These are phyloP conservation scores for Xenoacremonium recifei DNA, from an alignment of 2,329 filamentous ascomycete species.

Conservation along the genomic window DNA sequence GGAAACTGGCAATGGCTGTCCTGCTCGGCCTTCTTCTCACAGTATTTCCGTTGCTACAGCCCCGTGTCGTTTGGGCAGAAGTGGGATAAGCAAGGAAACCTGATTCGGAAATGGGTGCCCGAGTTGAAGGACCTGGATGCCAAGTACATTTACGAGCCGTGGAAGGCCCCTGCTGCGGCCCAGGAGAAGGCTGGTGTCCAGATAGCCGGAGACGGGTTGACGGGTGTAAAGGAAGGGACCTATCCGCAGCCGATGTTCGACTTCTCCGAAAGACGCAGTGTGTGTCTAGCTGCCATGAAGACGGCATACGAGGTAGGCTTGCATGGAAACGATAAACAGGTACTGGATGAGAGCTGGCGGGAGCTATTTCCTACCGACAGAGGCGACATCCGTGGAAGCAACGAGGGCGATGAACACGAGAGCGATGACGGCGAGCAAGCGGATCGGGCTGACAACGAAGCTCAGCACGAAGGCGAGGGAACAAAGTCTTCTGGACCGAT, in stretches of 20 bases:
- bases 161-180: conserved; percentile 67
- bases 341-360: conserved; percentile 59
- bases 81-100: conserved; percentile 67
- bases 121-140: conserved; percentile 61
- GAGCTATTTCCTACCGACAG: conserved; percentile 40
- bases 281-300: conserved; percentile 69
- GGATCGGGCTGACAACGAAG: conserved; percentile 25
- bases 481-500: conserved; percentile 9
- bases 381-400: conserved; percentile 40
- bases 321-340: conserved; percentile 60
- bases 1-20: conserved; percentile 80
- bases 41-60: conserved; percentile 69
- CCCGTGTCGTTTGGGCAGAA: conserved; percentile 73
- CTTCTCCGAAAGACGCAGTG: conserved; percentile 59
- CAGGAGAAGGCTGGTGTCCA: conserved; percentile 67
- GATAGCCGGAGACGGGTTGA: conserved; percentile 53
- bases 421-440: conserved; percentile 34
- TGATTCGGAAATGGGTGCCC: conserved; percentile 65
- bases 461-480: conserved; percentile 10
- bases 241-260: conserved; percentile 81
- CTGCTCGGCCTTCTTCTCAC: conserved; percentile 72
- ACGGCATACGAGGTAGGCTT: conserved; percentile 64
- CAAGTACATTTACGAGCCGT: conserved; percentile 78
- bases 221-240: conserved; percentile 40
- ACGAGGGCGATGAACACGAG: conserved; percentile 10